Evolutionary conservation across 2,329 filamentous ascomycete genomes (phyloP).

Genomic region (Colletotrichum filicis): DNA sequence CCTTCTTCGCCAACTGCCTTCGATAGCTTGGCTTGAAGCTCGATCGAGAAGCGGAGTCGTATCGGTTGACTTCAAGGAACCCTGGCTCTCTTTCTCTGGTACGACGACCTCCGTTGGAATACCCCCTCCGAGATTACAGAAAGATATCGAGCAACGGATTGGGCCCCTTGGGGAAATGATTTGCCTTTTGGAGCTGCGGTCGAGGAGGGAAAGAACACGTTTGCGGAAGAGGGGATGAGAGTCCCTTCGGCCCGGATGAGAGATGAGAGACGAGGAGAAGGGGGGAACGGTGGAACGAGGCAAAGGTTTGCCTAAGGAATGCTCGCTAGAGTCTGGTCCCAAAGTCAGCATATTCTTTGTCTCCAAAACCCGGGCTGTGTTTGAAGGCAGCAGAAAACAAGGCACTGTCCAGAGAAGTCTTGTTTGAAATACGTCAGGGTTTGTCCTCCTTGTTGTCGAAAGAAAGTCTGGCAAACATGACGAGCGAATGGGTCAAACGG

Average conservation of each 20-base stretch:
- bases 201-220: not conserved
- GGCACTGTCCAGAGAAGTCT: not conserved
- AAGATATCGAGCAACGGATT: not conserved
- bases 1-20: not conserved
- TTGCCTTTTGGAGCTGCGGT: not conserved
- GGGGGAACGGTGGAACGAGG: not conserved
- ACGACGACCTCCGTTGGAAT: not conserved
- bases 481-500: not conserved
- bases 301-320: not conserved
- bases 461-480: not conserved
- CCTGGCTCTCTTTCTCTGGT: not conserved
- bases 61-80: not conserved
- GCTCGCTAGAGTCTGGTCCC: not conserved
- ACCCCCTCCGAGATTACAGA: not conserved
- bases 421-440: not conserved
- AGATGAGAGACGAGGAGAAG: not conserved
- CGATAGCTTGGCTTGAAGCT: not conserved
- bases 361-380: too few species aligned
- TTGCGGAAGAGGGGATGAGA: not conserved
- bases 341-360: not conserved
- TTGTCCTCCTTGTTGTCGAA: not conserved
- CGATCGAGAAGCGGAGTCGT: not conserved
- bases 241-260: too few species aligned
- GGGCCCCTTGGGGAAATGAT: not conserved
- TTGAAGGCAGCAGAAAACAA: not conserved